Percentiles rank a stretch among this genome's conserved stretches.
Evolutionary conservation across 805 yeast genomes (phyloP).

Genomic region (Torulaspora franciscae): DNA sequence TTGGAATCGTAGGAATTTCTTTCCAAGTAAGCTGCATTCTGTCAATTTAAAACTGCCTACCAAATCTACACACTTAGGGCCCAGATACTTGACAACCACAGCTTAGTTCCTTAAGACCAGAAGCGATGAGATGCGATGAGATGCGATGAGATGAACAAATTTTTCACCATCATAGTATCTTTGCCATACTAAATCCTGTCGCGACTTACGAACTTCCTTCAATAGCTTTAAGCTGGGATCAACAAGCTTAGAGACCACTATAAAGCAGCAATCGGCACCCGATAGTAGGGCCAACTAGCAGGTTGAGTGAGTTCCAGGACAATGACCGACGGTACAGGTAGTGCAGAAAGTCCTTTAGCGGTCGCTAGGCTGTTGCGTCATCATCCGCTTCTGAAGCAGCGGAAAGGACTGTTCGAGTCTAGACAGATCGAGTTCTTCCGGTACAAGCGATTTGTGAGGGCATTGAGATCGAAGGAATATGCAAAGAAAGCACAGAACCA

Average conservation of each 20-base stretch:
- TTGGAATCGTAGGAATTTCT: constrained; percentile 94
- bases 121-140: constrained; percentile 18
- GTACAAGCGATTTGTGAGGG: constrained; percentile 76
- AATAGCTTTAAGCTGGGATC: background rate
- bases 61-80: background rate
- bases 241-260: constrained; percentile 1
- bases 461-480: constrained; percentile 70
- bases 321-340: constrained; percentile 37
- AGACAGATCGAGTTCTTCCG: constrained; percentile 78
- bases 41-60: background rate
- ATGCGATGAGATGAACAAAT: constrained; percentile 20
- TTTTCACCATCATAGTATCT: constrained; percentile 1
- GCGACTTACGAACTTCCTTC: background rate
- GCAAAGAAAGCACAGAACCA: constrained; percentile 46
- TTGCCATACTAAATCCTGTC: background rate
- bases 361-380: constrained; percentile 69
- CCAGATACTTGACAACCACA: background rate
- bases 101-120: background rate
- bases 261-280: background rate
- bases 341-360: constrained; percentile 45
- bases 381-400: constrained; percentile 63
- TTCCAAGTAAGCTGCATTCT: constrained; percentile 96
- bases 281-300: background rate
- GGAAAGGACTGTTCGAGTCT: constrained; percentile 73
- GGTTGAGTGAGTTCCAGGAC: background rate